Percentiles rank a stretch among this genome's conserved stretches.
Conservation (phyloP, 306 rosid genomes). For the Echinosophora koreensis region DNA sequence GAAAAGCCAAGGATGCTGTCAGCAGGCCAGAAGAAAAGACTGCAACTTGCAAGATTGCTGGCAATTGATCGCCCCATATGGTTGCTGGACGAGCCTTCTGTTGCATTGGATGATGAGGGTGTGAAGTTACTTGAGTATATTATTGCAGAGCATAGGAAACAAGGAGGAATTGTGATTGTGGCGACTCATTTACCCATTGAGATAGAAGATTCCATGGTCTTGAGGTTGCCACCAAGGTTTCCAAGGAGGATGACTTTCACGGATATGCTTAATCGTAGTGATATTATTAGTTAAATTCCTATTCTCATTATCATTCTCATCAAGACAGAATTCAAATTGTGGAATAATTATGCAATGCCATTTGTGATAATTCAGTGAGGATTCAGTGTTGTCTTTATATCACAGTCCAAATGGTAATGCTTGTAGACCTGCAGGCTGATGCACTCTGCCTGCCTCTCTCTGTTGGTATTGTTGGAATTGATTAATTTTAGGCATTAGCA, state of each 20-base stretch:
- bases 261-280: constrained; percentile 81
- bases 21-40: constrained; percentile 85
- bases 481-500: too few relatives aligned
- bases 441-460: not conserved
- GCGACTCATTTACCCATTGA: constrained; percentile 72
- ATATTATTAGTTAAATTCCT: constrained; percentile 51
- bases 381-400: constrained; percentile 1
- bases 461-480: constrained; percentile 5
- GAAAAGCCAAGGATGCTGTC: constrained; percentile 85
- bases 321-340: not conserved
- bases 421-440: constrained; percentile 14
- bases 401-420: not conserved
- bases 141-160: constrained; percentile 80
- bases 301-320: constrained; percentile 12
- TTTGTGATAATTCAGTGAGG: not conserved
- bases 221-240: constrained; percentile 89
- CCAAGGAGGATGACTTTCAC: constrained; percentile 77
- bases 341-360: not conserved
- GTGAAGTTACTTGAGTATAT: constrained; percentile 80
- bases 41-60: constrained; percentile 87
- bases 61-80: constrained; percentile 91
- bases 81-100: constrained; percentile 94
- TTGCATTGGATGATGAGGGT: constrained; percentile 88
- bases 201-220: constrained; percentile 78
- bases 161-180: constrained; percentile 84